Evolutionary conservation across 2,329 filamentous ascomycete species (phyloP), one percentile per base, ranked within the genome.

Genomic region (Fusarium verticillioides): DNA sequence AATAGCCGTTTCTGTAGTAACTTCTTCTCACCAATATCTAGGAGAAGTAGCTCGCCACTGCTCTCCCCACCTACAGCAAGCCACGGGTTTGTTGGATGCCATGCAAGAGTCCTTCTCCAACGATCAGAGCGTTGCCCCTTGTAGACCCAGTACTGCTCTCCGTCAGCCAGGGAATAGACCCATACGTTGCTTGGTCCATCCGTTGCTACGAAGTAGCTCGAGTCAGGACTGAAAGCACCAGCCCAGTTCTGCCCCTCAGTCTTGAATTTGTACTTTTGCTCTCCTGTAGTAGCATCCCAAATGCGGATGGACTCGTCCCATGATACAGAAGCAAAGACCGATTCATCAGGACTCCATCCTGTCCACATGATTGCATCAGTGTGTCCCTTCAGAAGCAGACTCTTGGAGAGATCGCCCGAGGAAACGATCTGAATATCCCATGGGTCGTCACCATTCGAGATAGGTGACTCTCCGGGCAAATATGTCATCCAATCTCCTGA

Each of bases 261-360:
- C 40, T 54, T 52, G 23, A 70, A 72, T 15, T 21, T 34, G 19
- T 70, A 44, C 23, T 62, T 43, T 23, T 59, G 34, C 8, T 52
- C 21, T 2, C 70, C 70, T 0, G 37, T 65, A 18, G 9, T 18
- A 23, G 65, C 46, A 36, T 70, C 52, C 70, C 65, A 72, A 16
- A 73, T 47, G 21, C 70, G 65, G 40, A 73, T 70, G 1, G 43
- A 47, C 4, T 54, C 7, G 21, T 66, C 70, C 42, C 66, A 72
- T 19, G 70, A 47, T 8, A 73, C 43, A 15, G 70, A 73, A 40
- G 70, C 70, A 36, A 72, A 62, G 8, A 66, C 19, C 0, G 43
- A 47, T 19, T 73, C 70, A 21, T 73, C 65, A 4, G 34, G n/a
- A 21, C 44, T 70, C 70, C 70, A 72, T 3, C 70, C 70, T 18